Percentiles rank a stretch among this genome's conserved stretches.
Evolutionary conservation across 768 basidiomycete genomes (phyloP).

Genomic region (Coprinellus micaceus): DNA sequence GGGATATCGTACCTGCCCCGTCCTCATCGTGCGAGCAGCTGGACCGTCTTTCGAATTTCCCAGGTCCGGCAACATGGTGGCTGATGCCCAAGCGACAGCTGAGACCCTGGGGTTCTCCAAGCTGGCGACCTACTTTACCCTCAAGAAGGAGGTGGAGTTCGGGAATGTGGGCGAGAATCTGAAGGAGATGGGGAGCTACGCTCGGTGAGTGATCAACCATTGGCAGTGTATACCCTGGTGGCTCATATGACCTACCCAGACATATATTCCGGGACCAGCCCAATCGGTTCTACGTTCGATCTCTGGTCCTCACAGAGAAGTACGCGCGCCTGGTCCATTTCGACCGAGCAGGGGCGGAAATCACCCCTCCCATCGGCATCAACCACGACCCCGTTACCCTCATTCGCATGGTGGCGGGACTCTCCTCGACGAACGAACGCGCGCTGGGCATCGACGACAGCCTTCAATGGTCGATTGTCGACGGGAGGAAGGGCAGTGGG

Average conservation of each 20-base stretch:
- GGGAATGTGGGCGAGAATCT: neutral
- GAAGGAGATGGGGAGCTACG: too few species aligned
- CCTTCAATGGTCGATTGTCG: neutral
- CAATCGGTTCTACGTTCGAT: neutral
- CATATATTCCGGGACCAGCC: constrained; percentile 1
- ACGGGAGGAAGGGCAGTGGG: neutral
- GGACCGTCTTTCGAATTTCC: neutral
- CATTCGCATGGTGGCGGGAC: constrained; percentile 1
- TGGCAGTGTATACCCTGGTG: too few species aligned
- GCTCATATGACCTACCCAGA: neutral
- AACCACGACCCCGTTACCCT: neutral
- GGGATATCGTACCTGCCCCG: neutral
- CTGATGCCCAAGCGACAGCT: too few species aligned
- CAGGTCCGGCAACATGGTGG: neutral
- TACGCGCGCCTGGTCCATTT: constrained; percentile 1
- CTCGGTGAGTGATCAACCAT: too few species aligned
- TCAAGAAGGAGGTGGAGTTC: neutral
- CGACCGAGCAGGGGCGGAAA: neutral
- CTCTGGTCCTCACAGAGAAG: neutral
- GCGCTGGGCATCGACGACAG: neutral
- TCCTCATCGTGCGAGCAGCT: neutral
- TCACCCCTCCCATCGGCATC: neutral
- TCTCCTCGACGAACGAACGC: neutral
- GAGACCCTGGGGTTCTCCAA: neutral
- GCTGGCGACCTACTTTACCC: neutral